These are phyloP conservation scores for Suillus variegatus DNA, from an alignment of 768 basidiomycete genomes.

Conservation along the genomic window DNA sequence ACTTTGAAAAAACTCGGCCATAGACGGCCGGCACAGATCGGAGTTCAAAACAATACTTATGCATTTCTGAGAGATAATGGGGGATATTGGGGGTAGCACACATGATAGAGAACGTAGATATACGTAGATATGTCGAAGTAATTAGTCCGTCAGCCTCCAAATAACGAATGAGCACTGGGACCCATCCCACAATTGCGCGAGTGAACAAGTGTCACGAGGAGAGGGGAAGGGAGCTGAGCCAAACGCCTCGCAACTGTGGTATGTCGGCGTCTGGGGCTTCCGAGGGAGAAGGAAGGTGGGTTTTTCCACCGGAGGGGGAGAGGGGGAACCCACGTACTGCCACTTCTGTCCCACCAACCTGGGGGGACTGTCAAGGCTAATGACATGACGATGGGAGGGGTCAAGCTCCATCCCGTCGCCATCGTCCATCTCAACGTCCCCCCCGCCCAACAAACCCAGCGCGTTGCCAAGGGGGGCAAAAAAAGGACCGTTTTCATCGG, in stretches of 20 bases:
- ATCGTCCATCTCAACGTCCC: not conserved
- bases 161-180: not conserved
- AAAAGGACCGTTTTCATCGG: not conserved
- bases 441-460: not conserved
- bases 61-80: not conserved
- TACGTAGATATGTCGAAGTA: not conserved
- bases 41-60: too few relatives aligned
- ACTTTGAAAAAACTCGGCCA: too few relatives aligned
- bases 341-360: too few relatives aligned
- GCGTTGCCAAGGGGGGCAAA: too few relatives aligned
- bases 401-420: not conserved
- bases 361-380: too few relatives aligned
- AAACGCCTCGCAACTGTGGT: not conserved
- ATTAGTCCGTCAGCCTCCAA: not conserved
- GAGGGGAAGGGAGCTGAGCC: not conserved
- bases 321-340: too few relatives aligned
- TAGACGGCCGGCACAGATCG: too few relatives aligned
- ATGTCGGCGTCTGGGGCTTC: too few relatives aligned
- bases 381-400: not conserved
- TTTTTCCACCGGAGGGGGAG: too few relatives aligned
- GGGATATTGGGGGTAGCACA: not conserved
- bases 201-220: not conserved
- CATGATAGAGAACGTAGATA: not conserved
- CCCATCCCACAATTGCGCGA: not conserved
- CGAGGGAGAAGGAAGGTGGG: too few relatives aligned